Conservation (phyloP, 2,329 filamentous ascomycete genomes). For the Cladophialophora exuberans region DNA sequence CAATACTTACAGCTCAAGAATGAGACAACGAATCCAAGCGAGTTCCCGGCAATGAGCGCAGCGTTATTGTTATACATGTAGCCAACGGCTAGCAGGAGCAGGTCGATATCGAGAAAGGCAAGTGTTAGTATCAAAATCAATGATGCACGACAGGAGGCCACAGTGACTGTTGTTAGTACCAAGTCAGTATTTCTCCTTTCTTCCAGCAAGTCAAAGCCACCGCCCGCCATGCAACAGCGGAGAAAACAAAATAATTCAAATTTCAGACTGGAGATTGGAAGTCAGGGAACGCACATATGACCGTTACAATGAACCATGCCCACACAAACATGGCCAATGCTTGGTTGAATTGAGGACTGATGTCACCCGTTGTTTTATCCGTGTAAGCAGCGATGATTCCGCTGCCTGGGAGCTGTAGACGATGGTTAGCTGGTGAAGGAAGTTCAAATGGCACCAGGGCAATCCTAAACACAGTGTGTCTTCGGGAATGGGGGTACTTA, state of each 20-base stretch:
- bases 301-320: slow-evolving; percentile 38
- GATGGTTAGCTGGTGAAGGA: no score
- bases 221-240: no score
- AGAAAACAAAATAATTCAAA: no score
- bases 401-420: slow-evolving; percentile 42
- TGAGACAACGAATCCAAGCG: slow-evolving; percentile 34
- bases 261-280: no score
- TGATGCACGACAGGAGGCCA: slow-evolving; percentile 33
- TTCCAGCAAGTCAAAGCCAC: no score
- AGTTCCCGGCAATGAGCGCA: slow-evolving; percentile 32
- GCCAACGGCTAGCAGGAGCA: slow-evolving; percentile 35
- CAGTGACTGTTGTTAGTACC: no score
- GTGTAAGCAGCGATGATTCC: slow-evolving; percentile 45
- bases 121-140: slow-evolving; percentile 35
- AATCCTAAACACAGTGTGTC: no score
- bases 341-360: slow-evolving; percentile 33
- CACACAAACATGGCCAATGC: slow-evolving; percentile 36
- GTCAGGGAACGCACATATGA: slow-evolving; percentile 36
- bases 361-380: slow-evolving; percentile 34
- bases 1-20: slow-evolving; percentile 36
- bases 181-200: no score
- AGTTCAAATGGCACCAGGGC: no score
- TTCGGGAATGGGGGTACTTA: no score
- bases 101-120: slow-evolving; percentile 33
- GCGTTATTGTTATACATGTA: slow-evolving; percentile 31